These are phyloP conservation scores for Pyrenochaeta sp. DNA, from an alignment of 2,329 filamentous ascomycete genomes.

Conservation along the genomic window DNA sequence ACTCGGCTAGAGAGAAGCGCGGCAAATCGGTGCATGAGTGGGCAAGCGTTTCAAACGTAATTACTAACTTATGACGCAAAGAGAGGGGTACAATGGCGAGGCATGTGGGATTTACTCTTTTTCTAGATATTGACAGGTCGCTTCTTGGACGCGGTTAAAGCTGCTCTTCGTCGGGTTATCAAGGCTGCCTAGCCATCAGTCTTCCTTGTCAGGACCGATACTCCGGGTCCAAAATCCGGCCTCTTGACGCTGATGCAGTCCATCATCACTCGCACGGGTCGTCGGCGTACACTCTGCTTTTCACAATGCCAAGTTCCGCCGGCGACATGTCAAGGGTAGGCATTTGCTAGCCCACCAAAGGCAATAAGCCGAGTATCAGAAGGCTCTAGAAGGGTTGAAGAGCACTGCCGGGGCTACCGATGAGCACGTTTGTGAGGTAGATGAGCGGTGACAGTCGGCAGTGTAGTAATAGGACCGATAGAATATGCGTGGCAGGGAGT, in stretches of 20 bases:
- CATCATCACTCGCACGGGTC: slow-evolving; percentile 4
- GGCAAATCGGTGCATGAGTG: slow-evolving; percentile 5
- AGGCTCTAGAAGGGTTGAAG: not conserved
- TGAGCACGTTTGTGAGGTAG: slow-evolving; percentile 14
- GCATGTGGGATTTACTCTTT: not conserved
- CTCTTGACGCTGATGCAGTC: not conserved
- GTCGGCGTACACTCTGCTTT: slow-evolving; percentile 3
- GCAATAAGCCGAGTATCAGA: not conserved
- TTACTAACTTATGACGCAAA: slow-evolving; percentile 25
- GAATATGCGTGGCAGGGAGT: slow-evolving; percentile 22
- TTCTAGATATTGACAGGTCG: slow-evolving; percentile 3
- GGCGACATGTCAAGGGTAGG: slow-evolving; percentile 4
- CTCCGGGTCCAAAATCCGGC: not conserved
- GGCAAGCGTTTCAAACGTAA: slow-evolving; percentile 2
- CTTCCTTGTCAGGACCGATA: not conserved
- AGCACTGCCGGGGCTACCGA: slow-evolving; percentile 14
- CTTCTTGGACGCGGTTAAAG: not conserved
- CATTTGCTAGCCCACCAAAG: not conserved
- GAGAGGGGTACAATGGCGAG: slow-evolving; percentile 23
- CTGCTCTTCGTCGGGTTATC: not conserved
- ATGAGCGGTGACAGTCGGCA: slow-evolving; percentile 36
- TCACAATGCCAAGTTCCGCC: not conserved
- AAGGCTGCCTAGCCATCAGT: not conserved
- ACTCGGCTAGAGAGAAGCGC: slow-evolving; percentile 3
- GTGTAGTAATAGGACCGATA: slow-evolving; percentile 33